Base-by-base conservation (phyloP, 1,284 basidiomycete species). In the Meira miltonrushii region DNA sequence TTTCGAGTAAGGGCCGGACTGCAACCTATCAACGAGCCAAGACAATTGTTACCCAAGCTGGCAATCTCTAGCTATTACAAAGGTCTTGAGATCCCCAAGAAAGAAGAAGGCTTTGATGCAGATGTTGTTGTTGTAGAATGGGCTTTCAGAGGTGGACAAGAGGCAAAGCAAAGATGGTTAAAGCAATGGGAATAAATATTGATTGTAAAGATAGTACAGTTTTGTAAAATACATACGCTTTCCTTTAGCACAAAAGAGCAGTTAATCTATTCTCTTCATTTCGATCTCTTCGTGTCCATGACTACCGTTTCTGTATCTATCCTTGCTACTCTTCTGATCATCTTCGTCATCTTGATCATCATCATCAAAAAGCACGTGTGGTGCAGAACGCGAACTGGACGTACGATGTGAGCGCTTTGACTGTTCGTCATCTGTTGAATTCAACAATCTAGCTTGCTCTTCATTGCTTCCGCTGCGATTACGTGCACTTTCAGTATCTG, bases 61-160 rank as follows among this genome's bases (percentile, higher is more conserved):
- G 57, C 57, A 8, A 23, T 58, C 8, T 38, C 46, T 8, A 28
- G 38, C 38, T 58, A 58, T 46, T 58, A 44, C 48, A 41, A 25
- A 21, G 25, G 41, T 39, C 25, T 37, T 2, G 50, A 58, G 50
- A 21, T 33, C 1, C 57, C 57, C 12, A 58, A 33, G 2, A 40
- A 13, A 19, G 48, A 51, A 2, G 57, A 58, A 46, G 57, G 57
- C 1, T 58, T 54, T 41, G 25, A 41, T 44, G 57, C 49, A 19
- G 57, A 54, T 33, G 15, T 53, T 19, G 28, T 53, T 6, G 11
- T 28, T 53, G 50, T 53, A 12, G 19, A 39, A n/a, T 23, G 17
- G 50, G 23, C 50, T 12, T 53, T 53, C 23, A n/a, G 17, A 39
- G 50, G 38, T 19, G 28, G 37, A 13, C 7, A 39, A 53, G 50